Base-by-base conservation (phyloP, 2,329 filamentous ascomycete genomes). In the Nemania bipapillata region DNA sequence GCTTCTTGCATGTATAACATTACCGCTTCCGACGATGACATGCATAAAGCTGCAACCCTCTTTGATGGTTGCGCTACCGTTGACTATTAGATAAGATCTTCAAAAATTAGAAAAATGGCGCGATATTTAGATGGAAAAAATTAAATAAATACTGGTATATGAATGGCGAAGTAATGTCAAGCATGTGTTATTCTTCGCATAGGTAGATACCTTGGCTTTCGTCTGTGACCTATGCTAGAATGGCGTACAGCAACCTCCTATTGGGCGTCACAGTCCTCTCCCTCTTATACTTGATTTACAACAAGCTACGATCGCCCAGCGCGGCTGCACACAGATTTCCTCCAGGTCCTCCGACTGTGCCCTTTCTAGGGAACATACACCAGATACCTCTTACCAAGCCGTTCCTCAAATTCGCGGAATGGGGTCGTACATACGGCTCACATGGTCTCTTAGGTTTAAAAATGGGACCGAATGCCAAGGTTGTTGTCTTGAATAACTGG, bases 401-500 rank as follows among this genome's bases (percentile, higher is more conserved):
- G 8, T 73, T 69, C 40, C 63, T 73, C 49, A 40, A 65, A 22
- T 72, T 73, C 63, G 55, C 68, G 17, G 60, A 65, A 50, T 72
- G 68, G 71, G 63, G 65, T 2, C 70, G 64, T 12, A 65, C 54
- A 12, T 66, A 66, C 45, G 64, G 67, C 15, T 66, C 70, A 28
- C 56, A 66, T 22, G 72, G 70, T 8, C 60, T 72, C 11, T 47
- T 72, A 5, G 70, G 70, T 40, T 63, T 74, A 9, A 67, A 47
- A 4, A 52, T 74, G 24, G 72, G 72, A 2, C 69, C 68, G 30
- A 61, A 63, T 6, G 57, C 56, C 32, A 69, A 66, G 32, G 45
- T 57, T 20, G 57, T 74, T 2, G 59, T 73, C 54, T 42, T 74
- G 3, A 70, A 69, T 20, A 73, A 63, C 57, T 74, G 69, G 70